phyloP scores from a whole-genome alignment of 2,329 filamentous ascomycete genomes.

The Aspergillus jensenii region DNA sequence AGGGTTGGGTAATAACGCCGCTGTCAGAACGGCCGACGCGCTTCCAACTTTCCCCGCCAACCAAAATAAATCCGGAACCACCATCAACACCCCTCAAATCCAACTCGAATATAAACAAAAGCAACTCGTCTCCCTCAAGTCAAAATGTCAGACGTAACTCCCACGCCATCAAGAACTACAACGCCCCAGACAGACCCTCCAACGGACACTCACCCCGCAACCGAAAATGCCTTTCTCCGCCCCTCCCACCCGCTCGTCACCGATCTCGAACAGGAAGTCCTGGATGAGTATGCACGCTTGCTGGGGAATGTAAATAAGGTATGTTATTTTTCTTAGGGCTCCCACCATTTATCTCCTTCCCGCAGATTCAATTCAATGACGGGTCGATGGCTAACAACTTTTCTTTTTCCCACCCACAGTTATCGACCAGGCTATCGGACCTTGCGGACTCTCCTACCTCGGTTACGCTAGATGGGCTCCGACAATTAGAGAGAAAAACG shows the following conservation, averaged over 20 bases:
- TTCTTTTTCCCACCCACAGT: conserved; percentile 18
- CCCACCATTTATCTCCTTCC: too few species aligned
- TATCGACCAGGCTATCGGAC: conserved; percentile 51
- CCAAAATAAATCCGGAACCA: not conserved
- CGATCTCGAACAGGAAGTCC: conserved; percentile 85
- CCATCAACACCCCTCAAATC: not conserved
- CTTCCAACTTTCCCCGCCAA: not conserved
- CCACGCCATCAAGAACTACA: not conserved
- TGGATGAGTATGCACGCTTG: conserved; percentile 88
- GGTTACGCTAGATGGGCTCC: conserved; percentile 73
- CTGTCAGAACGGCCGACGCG: not conserved
- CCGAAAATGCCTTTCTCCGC: conserved; percentile 38
- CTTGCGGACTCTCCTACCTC: conserved; percentile 67
- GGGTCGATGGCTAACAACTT: not conserved
- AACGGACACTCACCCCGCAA: conserved; percentile 7
- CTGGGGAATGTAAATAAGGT: conserved; percentile 91
- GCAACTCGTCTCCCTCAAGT: not conserved
- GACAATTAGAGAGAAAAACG: conserved; percentile 90
- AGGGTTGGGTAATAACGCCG: not conserved
- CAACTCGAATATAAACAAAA: not conserved
- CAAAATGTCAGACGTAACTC: not conserved
- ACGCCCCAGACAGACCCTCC: conserved; percentile 2
- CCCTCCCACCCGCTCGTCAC: conserved; percentile 52
- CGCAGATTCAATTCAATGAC: too few species aligned
- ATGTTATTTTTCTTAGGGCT: conserved; percentile 4